phyloP scores from a whole-genome alignment of 176 grass and related monocot species.

The Themeda triandra region DNA sequence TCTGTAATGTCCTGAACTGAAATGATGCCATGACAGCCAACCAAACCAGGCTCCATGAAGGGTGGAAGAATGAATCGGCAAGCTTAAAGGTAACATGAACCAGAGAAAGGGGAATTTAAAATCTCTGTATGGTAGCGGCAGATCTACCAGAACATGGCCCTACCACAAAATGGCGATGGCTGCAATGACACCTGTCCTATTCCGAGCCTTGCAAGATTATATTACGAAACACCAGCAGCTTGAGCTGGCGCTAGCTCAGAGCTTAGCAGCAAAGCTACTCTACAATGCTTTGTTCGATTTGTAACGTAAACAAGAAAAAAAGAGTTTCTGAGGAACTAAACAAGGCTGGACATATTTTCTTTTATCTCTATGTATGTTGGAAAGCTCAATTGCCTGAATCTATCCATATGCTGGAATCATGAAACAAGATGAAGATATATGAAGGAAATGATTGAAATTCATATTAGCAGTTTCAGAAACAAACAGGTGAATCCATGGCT shows the following conservation, averaged over 20 bases:
- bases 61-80: constrained; percentile 23
- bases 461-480: not conserved
- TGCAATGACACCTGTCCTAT: not conserved
- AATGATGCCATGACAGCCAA: constrained; percentile 36
- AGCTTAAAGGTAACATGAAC: constrained; percentile 5
- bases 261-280: constrained; percentile 28
- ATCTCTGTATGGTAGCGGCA: not conserved
- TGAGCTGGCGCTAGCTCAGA: constrained; percentile 36
- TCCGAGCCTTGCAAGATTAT: constrained; percentile 33
- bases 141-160: constrained; percentile 38
- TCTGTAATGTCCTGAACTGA: constrained; percentile 1
- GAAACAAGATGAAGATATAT: not conserved
- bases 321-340: not conserved
- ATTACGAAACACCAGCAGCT: not conserved
- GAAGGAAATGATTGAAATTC: not conserved
- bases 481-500: constrained; percentile 14
- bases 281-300: constrained; percentile 4
- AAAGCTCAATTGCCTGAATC: not conserved
- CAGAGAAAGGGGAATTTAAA: not conserved
- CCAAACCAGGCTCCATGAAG: constrained; percentile 34
- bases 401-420: not conserved
- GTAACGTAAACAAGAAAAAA: not conserved
- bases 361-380: not conserved
- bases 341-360: not conserved
- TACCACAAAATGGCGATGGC: constrained; percentile 5